Base-by-base conservation (phyloP, 495 filamentous ascomycete species). In the Tetracladium marchalianum region DNA sequence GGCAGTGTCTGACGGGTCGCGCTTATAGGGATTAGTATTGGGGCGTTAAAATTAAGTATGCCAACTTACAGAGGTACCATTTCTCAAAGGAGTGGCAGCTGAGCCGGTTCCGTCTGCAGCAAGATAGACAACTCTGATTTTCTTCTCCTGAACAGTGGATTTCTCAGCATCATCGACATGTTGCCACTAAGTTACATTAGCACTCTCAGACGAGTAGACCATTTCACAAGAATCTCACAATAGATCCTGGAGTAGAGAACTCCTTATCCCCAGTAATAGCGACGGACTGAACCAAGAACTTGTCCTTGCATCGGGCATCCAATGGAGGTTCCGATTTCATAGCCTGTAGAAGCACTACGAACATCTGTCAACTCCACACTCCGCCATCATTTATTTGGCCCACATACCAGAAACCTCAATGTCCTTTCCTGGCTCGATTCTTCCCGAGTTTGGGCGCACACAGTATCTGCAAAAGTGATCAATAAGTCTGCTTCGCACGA, bases 241-340 rank as follows among this genome's bases (percentile, higher is more conserved):
- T 86, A 16, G 85, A 71, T 35, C 76, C 68, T n/a, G 90, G 76
- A 59, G 79, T 90, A 31, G 71, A 71, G 52, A 82, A 84, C 56
- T 96, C 88, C 66, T 84, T 84, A 50, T 95, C 89, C 47, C 75
- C 75, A 4, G 83, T 81, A 53, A 98, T 85, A 31, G 78, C 68
- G 47, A 95, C 86, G 15, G 90, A 93, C 67, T 98, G 92, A 32
- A 98, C 93, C 40, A 98, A 77, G 64, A 98, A 98, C 69, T 98
- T 98, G 70, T 98, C 92, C 61, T 87, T 81, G 72, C 90, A 97
- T 59, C 87, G 87, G 34, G 81, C 83, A 58, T 94, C 90, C 31
- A 65, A 46, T 2, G 92, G 77, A 19, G 90, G 92, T 58, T 96
- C 88, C 57, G 89, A 81, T 69, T 94, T 95, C 93, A 97, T 94